Percentiles rank a stretch among this genome's conserved stretches.
Conservation (phyloP, 495 filamentous ascomycete species). For the Elaphomyces granulatus region DNA sequence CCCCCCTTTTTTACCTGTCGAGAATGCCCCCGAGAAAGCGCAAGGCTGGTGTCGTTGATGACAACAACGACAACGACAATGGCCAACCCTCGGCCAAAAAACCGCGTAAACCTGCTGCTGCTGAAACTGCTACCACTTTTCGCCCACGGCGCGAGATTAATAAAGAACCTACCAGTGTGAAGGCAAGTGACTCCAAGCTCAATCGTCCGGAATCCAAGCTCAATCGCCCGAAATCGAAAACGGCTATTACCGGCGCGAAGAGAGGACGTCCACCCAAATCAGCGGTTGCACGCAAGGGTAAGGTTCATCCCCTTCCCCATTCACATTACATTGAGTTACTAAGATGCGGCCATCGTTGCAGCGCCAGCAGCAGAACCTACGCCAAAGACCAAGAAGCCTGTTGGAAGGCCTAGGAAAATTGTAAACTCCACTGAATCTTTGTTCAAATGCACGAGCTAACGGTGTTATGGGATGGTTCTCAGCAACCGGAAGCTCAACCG, state of each 20-base stretch:
- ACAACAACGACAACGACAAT: slow-evolving; percentile 5
- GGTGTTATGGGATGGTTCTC: not conserved
- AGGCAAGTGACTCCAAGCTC: too few species aligned
- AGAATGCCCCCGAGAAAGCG: slow-evolving; percentile 8
- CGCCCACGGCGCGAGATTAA: slow-evolving; percentile 11
- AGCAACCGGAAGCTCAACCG: not conserved
- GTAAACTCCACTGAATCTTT: too few species aligned
- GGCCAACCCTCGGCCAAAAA: slow-evolving; percentile 1
- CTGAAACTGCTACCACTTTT: slow-evolving; percentile 10
- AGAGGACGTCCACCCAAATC: too few species aligned
- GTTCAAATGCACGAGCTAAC: too few species aligned
- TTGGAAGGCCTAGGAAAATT: not conserved
- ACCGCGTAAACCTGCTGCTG: slow-evolving; percentile 5
- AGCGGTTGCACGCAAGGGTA: too few species aligned
- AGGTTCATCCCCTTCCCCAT: too few species aligned
- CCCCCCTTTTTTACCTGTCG: not conserved
- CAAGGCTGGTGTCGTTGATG: slow-evolving; percentile 1
- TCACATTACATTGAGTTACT: too few species aligned
- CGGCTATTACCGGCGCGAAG: too few species aligned
- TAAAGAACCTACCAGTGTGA: too few species aligned
- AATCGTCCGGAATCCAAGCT: too few species aligned
- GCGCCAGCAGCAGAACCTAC: not conserved
- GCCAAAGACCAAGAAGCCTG: not conserved
- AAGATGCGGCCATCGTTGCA: too few species aligned
- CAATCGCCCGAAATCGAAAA: too few species aligned